Conservation (phyloP, 169 alveolate species). For the Plasmodium blacklocki region DNA sequence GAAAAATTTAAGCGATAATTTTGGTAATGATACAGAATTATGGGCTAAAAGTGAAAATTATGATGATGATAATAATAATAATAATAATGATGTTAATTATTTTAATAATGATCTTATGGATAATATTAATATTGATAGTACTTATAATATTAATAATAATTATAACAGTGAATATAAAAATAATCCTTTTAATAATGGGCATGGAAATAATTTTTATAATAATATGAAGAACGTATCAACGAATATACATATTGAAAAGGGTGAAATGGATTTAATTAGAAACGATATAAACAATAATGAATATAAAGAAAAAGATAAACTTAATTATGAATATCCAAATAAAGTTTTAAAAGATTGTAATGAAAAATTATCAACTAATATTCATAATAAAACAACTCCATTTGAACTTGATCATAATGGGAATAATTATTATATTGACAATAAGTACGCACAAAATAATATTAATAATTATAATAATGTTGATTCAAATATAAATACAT, state of each 20-base stretch:
- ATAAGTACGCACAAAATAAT: background rate
- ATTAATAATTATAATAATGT: background rate
- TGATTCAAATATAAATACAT: background rate
- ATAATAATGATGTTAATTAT: background rate
- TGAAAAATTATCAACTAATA: background rate
- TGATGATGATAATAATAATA: background rate
- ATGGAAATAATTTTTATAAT: constrained; percentile 5
- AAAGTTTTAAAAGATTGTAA: background rate
- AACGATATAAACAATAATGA: constrained; percentile 4
- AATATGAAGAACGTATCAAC: constrained; percentile 9
- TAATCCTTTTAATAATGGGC: background rate
- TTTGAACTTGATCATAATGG: background rate
- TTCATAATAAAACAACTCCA: background rate
- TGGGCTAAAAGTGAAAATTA: constrained; percentile 54
- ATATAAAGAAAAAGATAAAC: background rate
- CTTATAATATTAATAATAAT: background rate
- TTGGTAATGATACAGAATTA: constrained; percentile 59
- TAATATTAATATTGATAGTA: background rate
- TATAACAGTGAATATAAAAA: background rate
- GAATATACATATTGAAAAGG: constrained; percentile 29
- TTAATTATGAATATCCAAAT: background rate
- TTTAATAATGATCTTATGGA: background rate
- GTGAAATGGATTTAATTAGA: constrained; percentile 28
- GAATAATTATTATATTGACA: background rate
- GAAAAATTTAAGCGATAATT: constrained; percentile 69